Evolutionary conservation across 306 rosid species (phyloP).

Genomic region (Cyamopsis tetragonoloba): DNA sequence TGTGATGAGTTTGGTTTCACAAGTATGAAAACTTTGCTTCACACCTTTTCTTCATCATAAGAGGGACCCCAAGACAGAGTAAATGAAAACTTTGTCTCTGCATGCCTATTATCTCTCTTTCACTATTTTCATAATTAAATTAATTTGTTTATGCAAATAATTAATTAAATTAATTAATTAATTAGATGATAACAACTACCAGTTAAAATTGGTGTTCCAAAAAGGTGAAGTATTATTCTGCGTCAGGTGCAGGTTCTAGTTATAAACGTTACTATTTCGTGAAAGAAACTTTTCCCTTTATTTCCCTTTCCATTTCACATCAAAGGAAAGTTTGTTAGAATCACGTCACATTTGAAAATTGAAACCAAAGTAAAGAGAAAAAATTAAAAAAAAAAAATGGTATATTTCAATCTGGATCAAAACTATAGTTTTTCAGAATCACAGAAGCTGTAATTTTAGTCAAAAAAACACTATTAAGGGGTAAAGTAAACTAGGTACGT

Average conservation of each 20-base stretch:
- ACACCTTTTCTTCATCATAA: no score
- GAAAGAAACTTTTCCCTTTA: constrained; percentile 36
- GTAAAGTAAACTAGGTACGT: no score
- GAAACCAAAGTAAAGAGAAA: constrained; percentile 20
- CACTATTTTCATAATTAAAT: constrained; percentile 18
- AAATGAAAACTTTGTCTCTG: constrained; percentile 36
- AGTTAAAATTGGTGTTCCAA: constrained; percentile 26
- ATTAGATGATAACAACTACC: constrained; percentile 26
- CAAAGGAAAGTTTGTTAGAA: constrained; percentile 36
- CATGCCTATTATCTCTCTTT: constrained; percentile 9
- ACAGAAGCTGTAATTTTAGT: constrained; percentile 54
- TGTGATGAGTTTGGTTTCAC: no score
- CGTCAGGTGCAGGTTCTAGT: constrained; percentile 53
- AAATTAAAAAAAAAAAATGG: constrained; percentile 30
- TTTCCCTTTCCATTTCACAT: constrained; percentile 22
- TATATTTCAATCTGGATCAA: constrained; percentile 29
- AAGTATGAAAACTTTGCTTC: no score
- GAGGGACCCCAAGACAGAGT: constrained; percentile 25
- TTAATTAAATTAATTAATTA: no score
- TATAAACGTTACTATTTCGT: constrained; percentile 33
- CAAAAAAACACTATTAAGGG: constrained; percentile 36
- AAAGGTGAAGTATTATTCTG: constrained; percentile 38
- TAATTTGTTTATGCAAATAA: no score
- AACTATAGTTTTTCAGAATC: constrained; percentile 33
- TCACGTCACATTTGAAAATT: constrained; percentile 30